phyloP scores from a whole-genome alignment of 164 flowering plant genomes.

The Chimonanthus salicifolius region DNA sequence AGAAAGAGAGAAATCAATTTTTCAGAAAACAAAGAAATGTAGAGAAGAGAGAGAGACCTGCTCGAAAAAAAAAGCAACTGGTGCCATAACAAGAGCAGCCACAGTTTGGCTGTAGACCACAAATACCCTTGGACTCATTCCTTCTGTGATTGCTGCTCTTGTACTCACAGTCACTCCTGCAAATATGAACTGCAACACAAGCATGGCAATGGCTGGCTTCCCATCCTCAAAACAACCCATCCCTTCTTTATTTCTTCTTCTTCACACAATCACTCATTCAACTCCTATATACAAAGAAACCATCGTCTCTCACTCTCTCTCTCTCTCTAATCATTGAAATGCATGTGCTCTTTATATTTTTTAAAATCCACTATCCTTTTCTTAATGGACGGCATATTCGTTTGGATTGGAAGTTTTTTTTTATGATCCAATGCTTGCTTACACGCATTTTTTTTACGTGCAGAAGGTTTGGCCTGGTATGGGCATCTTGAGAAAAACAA shows the following conservation, averaged over 20 bases:
- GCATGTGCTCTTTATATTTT: background rate
- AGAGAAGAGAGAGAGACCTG: constrained; percentile 16
- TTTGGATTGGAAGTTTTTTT: no score
- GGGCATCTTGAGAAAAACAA: background rate
- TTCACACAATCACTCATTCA: background rate
- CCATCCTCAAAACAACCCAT: constrained; percentile 22
- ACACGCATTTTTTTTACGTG: background rate
- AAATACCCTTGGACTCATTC: constrained; percentile 58
- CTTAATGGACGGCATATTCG: background rate
- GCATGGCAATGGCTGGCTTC: constrained; percentile 46
- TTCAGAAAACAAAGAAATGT: background rate
- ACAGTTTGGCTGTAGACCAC: constrained; percentile 66
- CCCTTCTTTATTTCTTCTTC: background rate
- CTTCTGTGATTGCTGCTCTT: constrained; percentile 53
- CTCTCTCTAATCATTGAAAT: background rate
- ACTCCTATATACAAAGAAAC: background rate
- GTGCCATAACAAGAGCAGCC: constrained; percentile 52
- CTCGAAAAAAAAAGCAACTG: constrained; percentile 38
- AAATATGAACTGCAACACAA: constrained; percentile 37
- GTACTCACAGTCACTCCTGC: constrained; percentile 41
- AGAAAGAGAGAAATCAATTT: background rate
- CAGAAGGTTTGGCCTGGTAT: background rate
- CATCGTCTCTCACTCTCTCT: background rate
- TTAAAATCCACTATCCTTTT: background rate
- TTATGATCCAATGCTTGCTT: no score